Conservation (phyloP, 1,284 basidiomycete genomes). For the Exobasidium cylindrosporum region DNA sequence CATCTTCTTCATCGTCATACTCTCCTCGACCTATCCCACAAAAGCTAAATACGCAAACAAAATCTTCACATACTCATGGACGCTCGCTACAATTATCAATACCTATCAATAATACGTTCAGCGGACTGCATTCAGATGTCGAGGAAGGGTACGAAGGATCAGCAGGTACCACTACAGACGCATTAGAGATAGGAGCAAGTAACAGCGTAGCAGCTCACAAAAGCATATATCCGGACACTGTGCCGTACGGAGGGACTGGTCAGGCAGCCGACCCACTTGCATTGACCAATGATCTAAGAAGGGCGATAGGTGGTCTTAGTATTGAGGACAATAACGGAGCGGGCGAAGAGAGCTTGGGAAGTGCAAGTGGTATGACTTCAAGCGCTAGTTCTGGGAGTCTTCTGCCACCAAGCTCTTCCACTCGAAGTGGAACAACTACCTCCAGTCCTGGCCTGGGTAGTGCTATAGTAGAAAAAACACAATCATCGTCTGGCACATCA, state of each 20-base stretch:
- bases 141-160: slow-evolving; percentile 13
- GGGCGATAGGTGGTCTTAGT: slow-evolving; percentile 41
- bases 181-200: background rate
- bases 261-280: slow-evolving; percentile 27
- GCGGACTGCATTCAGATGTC: background rate
- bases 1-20: slow-evolving; percentile 4
- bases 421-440: background rate
- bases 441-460: slow-evolving; percentile 2
- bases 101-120: background rate
- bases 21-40: background rate
- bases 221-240: slow-evolving; percentile 44
- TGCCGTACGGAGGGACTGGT: slow-evolving; percentile 21
- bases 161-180: background rate
- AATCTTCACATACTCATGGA: background rate
- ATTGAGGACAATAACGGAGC: slow-evolving; percentile 22
- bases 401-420: background rate
- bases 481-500: background rate
- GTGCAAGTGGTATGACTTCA: slow-evolving; percentile 16
- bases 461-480: background rate
- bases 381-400: background rate
- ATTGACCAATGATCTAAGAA: slow-evolving; percentile 42
- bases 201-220: background rate
- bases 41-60: background rate
- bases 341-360: slow-evolving; percentile 8
- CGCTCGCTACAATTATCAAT: slow-evolving; percentile 1